Conservation (phyloP, 2,329 filamentous ascomycete genomes). For the Colletotrichum costaricense region DNA sequence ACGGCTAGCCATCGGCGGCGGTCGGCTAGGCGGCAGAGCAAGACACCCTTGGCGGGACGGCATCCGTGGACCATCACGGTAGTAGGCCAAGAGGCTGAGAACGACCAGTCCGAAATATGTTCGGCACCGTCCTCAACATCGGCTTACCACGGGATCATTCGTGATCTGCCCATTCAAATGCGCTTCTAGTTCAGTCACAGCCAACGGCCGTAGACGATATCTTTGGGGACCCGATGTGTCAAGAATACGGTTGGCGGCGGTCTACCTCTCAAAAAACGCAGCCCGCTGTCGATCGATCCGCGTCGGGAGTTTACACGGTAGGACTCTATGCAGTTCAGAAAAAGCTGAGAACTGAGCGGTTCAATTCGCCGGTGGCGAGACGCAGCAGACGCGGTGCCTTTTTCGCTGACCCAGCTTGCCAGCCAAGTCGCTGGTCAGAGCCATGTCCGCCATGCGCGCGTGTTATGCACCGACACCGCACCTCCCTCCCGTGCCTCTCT, state of each 20-base stretch:
- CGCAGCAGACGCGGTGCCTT: slow-evolving; percentile 2
- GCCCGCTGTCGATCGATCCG: slow-evolving; percentile 14
- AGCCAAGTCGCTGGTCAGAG: background rate
- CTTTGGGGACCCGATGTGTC: too few species aligned
- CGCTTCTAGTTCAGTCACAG: background rate
- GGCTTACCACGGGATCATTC: background rate
- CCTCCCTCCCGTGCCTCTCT: background rate
- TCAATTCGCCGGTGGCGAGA: background rate
- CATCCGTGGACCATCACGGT: slow-evolving; percentile 7
- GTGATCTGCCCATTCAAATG: background rate
- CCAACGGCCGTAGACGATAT: too few species aligned
- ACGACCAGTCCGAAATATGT: background rate
- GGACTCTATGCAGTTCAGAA: background rate
- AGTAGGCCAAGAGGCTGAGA: background rate
- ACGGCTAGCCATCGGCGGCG: slow-evolving; percentile 19
- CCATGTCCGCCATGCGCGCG: too few species aligned
- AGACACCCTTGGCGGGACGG: slow-evolving; percentile 18
- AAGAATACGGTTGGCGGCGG: background rate
- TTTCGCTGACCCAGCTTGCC: background rate
- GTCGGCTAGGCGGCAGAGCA: slow-evolving; percentile 19
- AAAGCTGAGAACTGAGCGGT: background rate
- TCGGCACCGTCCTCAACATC: background rate
- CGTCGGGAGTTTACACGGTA: background rate
- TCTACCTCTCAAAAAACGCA: background rate
- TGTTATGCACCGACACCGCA: background rate